These are phyloP conservation scores for Curvularia hawaiiensis DNA, from an alignment of 2,329 filamentous ascomycete species.

Conservation along the genomic window DNA sequence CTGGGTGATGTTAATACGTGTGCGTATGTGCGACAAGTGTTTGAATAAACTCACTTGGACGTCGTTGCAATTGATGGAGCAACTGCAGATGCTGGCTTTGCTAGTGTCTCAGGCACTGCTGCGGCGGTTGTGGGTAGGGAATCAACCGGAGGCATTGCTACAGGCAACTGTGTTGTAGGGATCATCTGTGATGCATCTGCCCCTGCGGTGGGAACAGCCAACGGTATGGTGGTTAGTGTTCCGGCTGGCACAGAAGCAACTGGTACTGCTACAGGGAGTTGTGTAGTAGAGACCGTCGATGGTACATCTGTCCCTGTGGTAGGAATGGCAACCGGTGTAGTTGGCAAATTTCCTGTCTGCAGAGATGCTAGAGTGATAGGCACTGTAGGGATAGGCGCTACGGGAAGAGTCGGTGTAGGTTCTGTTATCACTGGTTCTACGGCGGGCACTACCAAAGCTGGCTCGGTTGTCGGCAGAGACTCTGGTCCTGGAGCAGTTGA, in stretches of 20 bases:
- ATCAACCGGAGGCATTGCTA: neutral
- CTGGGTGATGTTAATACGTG: conserved; percentile 5
- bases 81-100: conserved; percentile 9
- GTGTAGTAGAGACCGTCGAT: too few species aligned
- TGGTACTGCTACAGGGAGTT: too few species aligned
- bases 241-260: too few species aligned
- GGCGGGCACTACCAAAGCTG: conserved; percentile 6
- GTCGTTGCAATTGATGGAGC: conserved; percentile 11
- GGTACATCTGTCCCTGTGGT: too few species aligned
- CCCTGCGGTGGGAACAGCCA: neutral
- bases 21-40: neutral
- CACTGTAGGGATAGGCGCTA: neutral
- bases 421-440: conserved; percentile 3
- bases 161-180: neutral
- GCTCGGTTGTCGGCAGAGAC: neutral
- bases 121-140: neutral
- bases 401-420: conserved; percentile 1
- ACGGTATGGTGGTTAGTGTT: too few species aligned
- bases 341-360: neutral
- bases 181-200: neutral
- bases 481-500: neutral
- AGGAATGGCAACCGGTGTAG: neutral
- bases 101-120: neutral
- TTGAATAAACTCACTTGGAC: conserved; percentile 2
- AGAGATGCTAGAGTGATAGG: neutral